Evolutionary conservation across 2,329 filamentous ascomycete genomes (phyloP).

Genomic region (Coleophoma eucalyptorum): DNA sequence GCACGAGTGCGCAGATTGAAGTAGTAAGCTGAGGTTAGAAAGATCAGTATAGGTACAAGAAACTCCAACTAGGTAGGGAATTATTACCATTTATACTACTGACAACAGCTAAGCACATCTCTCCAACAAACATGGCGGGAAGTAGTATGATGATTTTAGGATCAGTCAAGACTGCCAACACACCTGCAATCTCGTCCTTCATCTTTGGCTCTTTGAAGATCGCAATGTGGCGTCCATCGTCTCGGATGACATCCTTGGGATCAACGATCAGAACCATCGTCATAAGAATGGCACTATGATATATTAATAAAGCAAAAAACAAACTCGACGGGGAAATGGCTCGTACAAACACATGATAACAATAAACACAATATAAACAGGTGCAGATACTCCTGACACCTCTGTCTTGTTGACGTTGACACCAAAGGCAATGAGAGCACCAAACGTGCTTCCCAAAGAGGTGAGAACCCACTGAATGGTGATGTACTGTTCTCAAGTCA

Average conservation of each 20-base stretch:
- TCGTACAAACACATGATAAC: constrained; percentile 6
- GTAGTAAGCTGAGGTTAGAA: constrained; percentile 1
- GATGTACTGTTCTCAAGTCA: not conserved
- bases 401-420: constrained; percentile 2
- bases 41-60: not conserved
- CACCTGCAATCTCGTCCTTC: constrained; percentile 7
- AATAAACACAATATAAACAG: constrained; percentile 13
- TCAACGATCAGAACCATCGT: constrained; percentile 14
- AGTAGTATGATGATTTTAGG: constrained; percentile 10
- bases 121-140: constrained; percentile 12
- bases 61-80: not conserved
- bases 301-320: not conserved
- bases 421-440: constrained; percentile 8
- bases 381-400: constrained; percentile 5
- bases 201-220: constrained; percentile 10
- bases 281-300: constrained; percentile 6
- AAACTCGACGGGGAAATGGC: not conserved
- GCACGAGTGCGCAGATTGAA: constrained; percentile 13
- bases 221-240: constrained; percentile 9
- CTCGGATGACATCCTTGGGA: constrained; percentile 17
- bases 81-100: constrained; percentile 9
- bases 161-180: constrained; percentile 6
- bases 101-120: constrained; percentile 8
- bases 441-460: constrained; percentile 2
- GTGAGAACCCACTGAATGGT: not conserved